phyloP scores from a whole-genome alignment of 225 moss, liverwort and hornwort species.

The Bryoerythrophyllum caledonicum region DNA sequence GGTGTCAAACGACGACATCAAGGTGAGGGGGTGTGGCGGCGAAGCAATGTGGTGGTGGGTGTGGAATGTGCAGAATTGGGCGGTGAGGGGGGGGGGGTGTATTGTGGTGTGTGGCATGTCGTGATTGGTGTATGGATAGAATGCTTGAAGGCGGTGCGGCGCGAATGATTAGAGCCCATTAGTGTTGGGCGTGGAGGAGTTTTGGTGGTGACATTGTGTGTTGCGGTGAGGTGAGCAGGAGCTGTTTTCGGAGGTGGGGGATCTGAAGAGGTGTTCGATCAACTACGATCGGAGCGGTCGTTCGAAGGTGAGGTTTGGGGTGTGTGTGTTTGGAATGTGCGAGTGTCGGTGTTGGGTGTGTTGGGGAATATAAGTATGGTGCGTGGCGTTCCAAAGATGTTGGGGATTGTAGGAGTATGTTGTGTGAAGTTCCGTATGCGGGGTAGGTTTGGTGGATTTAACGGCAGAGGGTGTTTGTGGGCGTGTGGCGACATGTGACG shows the following conservation, averaged over 20 bases:
- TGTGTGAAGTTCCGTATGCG: background rate
- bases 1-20: conserved; percentile 98
- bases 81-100: background rate
- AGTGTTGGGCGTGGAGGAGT: background rate
- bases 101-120: background rate
- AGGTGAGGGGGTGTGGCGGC: conserved; percentile 42
- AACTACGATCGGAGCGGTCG: conserved; percentile 99
- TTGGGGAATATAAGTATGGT: background rate
- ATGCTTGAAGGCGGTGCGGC: background rate
- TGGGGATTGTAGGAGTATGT: background rate
- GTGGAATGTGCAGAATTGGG: no score
- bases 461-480: background rate
- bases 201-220: background rate
- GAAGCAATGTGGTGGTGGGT: background rate
- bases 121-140: background rate
- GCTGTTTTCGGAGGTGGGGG: conserved; percentile 94
- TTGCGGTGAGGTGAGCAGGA: conserved; percentile 48
- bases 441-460: background rate
- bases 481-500: background rate
- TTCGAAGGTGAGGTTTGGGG: conserved; percentile 66
- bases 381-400: background rate
- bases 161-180: background rate
- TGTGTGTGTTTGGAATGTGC: background rate
- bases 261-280: conserved; percentile 93
- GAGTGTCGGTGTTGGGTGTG: background rate